Percentiles rank a stretch among this genome's conserved stretches.
Evolutionary conservation across 78 protist species (phyloP).

Genomic region (Dictyostelium purpureum): DNA sequence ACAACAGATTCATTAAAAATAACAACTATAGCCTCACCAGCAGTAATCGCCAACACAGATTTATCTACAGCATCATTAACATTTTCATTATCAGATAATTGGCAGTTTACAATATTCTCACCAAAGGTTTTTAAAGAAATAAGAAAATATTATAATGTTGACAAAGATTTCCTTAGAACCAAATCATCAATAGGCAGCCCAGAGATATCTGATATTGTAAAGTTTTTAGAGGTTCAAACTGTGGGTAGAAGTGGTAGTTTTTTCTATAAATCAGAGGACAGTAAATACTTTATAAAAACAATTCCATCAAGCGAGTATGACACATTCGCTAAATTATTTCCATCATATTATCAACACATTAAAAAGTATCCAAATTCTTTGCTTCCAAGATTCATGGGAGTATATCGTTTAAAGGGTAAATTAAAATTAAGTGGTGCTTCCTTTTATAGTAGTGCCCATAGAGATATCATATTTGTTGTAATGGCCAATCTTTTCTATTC

Average conservation of each 20-base stretch:
- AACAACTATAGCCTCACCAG: no score
- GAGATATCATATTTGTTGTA: conserved; percentile 68
- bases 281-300: conserved; percentile 63
- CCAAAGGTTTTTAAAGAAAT: conserved; percentile 54
- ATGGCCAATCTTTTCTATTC: conserved; percentile 78
- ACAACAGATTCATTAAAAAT: background rate
- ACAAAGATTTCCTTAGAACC: background rate
- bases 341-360: conserved; percentile 55
- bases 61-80: background rate
- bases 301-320: conserved; percentile 67
- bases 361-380: conserved; percentile 30
- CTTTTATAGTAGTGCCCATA: background rate
- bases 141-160: conserved; percentile 4
- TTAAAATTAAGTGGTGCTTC: background rate
- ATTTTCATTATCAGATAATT: background rate
- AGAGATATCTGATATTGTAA: background rate
- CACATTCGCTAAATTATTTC: conserved; percentile 44
- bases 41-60: background rate
- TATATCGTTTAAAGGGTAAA: conserved; percentile 68
- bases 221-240: conserved; percentile 60
- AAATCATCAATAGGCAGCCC: background rate
- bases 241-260: conserved; percentile 83
- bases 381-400: conserved; percentile 62
- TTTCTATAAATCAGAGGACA: conserved; percentile 64
- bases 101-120: conserved; percentile 24